Percentiles rank a stretch among this genome's conserved stretches.
Conservation (phyloP, 2,329 filamentous ascomycete genomes). For the Aspergillus ruber region DNA sequence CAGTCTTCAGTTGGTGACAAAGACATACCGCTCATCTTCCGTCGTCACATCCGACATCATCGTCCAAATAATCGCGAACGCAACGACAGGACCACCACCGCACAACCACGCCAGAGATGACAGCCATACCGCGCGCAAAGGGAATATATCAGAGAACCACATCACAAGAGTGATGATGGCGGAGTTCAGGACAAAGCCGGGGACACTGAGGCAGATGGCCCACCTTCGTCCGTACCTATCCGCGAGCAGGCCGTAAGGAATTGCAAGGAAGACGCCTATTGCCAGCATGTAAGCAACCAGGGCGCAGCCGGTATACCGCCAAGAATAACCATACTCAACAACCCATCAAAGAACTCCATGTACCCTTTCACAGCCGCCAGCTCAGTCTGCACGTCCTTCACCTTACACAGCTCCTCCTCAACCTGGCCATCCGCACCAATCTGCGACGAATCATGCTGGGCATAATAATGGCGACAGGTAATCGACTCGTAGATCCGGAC, state of each 20-base stretch:
- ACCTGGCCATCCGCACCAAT: slow-evolving; percentile 39
- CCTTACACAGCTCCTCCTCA: slow-evolving; percentile 45
- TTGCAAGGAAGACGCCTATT: slow-evolving; percentile 40
- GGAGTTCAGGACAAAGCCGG: slow-evolving; percentile 35
- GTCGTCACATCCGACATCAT: slow-evolving; percentile 48
- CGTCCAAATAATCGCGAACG: slow-evolving; percentile 43
- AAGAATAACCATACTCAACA: slow-evolving; percentile 22
- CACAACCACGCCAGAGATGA: slow-evolving; percentile 41
- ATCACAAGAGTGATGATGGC: slow-evolving; percentile 26
- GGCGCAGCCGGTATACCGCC: neutral
- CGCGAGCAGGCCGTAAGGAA: slow-evolving; percentile 46
- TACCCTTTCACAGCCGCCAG: slow-evolving; percentile 47
- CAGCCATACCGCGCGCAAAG: slow-evolving; percentile 44
- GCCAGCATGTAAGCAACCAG: neutral
- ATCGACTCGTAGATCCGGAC: slow-evolving; percentile 47
- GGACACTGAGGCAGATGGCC: slow-evolving; percentile 37
- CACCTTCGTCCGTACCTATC: slow-evolving; percentile 44
- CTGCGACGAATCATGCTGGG: slow-evolving; percentile 35
- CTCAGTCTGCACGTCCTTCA: slow-evolving; percentile 43
- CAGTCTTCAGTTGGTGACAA: slow-evolving; percentile 14
- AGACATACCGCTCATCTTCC: slow-evolving; percentile 35
- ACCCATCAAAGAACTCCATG: slow-evolving; percentile 44
- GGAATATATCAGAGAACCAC: slow-evolving; percentile 36
- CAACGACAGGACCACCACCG: slow-evolving; percentile 44
- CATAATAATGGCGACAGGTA: slow-evolving; percentile 42